Evolutionary conservation across 2,329 filamentous ascomycete species (phyloP).

Genomic region (Clathrospora elynae): DNA sequence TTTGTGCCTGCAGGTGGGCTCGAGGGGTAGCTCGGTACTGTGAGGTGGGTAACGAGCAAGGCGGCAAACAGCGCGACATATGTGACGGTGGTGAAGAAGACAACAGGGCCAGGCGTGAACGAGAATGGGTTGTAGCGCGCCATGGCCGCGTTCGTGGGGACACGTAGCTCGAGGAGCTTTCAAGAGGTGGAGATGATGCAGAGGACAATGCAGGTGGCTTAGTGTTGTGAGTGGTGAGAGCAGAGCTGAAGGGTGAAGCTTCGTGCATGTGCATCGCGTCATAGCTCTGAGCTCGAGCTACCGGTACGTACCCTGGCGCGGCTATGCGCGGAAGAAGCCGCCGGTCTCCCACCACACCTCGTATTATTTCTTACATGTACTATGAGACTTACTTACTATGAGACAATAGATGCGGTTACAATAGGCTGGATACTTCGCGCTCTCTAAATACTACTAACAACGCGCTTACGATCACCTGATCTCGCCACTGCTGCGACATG

Average conservation of each 20-base stretch:
- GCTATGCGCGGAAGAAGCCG: too few relatives aligned
- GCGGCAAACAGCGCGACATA: slow-evolving; percentile 80
- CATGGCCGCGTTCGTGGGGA: slow-evolving; percentile 31
- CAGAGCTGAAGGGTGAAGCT: slow-evolving; percentile 1
- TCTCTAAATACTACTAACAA: too few relatives aligned
- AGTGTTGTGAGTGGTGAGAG: slow-evolving; percentile 14
- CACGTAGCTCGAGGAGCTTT: slow-evolving; percentile 16
- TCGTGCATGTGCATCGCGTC: slow-evolving; percentile 17
- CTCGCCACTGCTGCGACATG: too few relatives aligned
- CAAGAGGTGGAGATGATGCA: slow-evolving; percentile 15
- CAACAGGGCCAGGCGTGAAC: slow-evolving; percentile 82
- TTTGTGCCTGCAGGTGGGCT: slow-evolving; percentile 69
- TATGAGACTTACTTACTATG: too few relatives aligned
- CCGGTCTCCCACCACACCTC: too few relatives aligned
- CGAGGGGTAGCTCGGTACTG: slow-evolving; percentile 69
- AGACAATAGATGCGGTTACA: too few relatives aligned
- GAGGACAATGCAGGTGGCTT: slow-evolving; percentile 8
- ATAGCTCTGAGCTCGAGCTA: too few relatives aligned
- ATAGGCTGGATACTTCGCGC: too few relatives aligned
- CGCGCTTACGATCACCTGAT: too few relatives aligned
- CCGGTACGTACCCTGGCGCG: too few relatives aligned
- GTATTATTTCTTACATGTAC: too few relatives aligned
- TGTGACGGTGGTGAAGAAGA: slow-evolving; percentile 73
- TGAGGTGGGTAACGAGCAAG: slow-evolving; percentile 74
- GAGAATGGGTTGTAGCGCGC: slow-evolving; percentile 60